Evolutionary conservation across 164 flowering plant genomes (phyloP).

Genomic region (Chimonanthus salicifolius): DNA sequence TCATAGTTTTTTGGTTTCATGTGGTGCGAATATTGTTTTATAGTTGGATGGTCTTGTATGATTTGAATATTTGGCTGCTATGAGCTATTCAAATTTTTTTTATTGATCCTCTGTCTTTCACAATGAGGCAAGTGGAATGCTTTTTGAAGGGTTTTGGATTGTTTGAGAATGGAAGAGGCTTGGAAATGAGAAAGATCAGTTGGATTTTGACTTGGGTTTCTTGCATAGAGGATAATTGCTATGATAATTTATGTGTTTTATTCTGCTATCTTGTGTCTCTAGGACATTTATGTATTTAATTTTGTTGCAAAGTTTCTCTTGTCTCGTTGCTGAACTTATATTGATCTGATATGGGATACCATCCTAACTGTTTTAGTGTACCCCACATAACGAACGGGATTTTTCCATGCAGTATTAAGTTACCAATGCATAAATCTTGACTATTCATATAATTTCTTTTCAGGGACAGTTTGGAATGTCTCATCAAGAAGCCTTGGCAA

Average conservation of each 20-base stretch:
- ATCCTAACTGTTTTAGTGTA: background rate
- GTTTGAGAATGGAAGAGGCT: background rate
- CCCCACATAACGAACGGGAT: background rate
- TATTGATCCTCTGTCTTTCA: background rate
- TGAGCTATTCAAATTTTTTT: no score
- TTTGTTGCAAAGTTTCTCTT: background rate
- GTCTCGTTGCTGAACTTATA: no score
- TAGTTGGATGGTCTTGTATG: no score
- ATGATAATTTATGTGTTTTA: background rate
- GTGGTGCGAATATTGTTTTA: no score
- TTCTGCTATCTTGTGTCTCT: background rate
- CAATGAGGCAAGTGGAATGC: background rate
- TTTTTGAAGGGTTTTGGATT: background rate
- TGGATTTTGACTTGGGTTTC: background rate
- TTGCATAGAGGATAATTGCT: background rate
- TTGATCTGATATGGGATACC: background rate
- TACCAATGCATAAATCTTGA: background rate
- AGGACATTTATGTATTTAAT: background rate
- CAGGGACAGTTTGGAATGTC: conserved; percentile 33
- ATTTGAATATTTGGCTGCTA: no score
- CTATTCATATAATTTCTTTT: background rate
- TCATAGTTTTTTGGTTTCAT: no score
- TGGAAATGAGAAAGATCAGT: background rate
- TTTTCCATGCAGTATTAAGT: background rate
- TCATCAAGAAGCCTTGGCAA: conserved; percentile 29